These are phyloP conservation scores for Colletotrichum sp. DNA, from an alignment of 2,329 filamentous ascomycete species.

Conservation along the genomic window DNA sequence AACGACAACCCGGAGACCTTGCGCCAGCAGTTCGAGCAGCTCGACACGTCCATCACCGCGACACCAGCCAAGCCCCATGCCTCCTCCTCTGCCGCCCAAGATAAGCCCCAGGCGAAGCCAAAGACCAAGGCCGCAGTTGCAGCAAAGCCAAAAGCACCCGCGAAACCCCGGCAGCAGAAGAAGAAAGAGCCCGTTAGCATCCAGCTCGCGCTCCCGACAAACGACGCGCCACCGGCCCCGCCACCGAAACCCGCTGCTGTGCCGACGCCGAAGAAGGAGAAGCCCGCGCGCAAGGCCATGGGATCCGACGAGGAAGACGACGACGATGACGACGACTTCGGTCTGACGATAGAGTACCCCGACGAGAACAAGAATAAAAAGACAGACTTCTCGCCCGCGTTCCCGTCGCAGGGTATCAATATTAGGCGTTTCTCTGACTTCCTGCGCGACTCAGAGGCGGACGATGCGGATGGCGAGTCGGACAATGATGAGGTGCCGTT, in stretches of 20 bases:
- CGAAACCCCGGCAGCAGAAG: conserved; percentile 36
- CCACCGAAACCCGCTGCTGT: conserved; percentile 11
- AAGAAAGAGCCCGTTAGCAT: conserved; percentile 41
- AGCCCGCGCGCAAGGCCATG: conserved; percentile 33
- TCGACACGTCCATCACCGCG: conserved; percentile 45
- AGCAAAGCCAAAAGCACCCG: conserved; percentile 20
- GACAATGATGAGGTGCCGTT: conserved; percentile 51
- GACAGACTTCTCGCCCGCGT: conserved; percentile 54
- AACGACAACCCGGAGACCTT: conserved; percentile 69
- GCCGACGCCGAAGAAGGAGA: conserved; percentile 27
- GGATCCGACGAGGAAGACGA: conserved; percentile 59
- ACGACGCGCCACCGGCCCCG: conserved; percentile 20
- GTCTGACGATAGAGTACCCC: conserved; percentile 65
- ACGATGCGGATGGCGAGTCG: conserved; percentile 52
- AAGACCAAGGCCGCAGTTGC: conserved; percentile 19
- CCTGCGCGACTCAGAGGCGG: conserved; percentile 50
- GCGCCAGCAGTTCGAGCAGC: conserved; percentile 69
- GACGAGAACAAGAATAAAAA: conserved; percentile 41
- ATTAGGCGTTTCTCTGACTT: conserved; percentile 60
- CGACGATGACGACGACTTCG: conserved; percentile 61
- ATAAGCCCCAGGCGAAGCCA: conserved; percentile 25
- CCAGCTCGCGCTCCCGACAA: conserved; percentile 39
- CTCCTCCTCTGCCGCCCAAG: conserved; percentile 8
- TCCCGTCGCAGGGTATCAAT: conserved; percentile 40
- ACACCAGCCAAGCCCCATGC: conserved; percentile 27